Percentiles rank a stretch among this genome's conserved stretches.
These are phyloP conservation scores for Diplodia sapinea DNA, from an alignment of 2,329 filamentous ascomycete species.

Conservation along the genomic window DNA sequence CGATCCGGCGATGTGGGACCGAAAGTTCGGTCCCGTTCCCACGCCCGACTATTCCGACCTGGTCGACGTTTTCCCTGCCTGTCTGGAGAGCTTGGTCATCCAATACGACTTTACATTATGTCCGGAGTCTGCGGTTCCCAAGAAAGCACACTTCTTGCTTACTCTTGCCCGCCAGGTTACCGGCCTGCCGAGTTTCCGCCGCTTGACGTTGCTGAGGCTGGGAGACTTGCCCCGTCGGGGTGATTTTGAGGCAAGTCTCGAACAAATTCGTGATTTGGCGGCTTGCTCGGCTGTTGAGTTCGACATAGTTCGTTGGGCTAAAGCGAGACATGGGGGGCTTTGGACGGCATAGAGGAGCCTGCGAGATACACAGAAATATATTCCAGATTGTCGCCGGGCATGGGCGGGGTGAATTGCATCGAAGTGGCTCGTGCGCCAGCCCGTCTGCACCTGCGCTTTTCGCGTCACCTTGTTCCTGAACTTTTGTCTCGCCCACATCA, in stretches of 20 bases:
- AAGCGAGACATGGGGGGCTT: background rate
- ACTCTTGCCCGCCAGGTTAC: background rate
- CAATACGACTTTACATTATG: background rate
- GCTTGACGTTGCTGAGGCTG: background rate
- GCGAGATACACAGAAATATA: too few relatives aligned
- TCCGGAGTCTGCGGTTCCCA: background rate
- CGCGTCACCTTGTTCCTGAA: background rate
- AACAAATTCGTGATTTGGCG: background rate
- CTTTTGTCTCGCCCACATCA: background rate
- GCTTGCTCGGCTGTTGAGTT: background rate
- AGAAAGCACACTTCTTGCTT: background rate
- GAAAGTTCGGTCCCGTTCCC: background rate
- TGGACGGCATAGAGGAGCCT: background rate
- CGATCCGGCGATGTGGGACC: background rate
- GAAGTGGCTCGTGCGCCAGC: background rate
- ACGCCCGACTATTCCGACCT: background rate
- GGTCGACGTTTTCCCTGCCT: background rate
- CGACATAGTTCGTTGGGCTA: background rate
- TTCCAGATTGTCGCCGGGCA: too few relatives aligned
- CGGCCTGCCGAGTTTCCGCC: background rate
- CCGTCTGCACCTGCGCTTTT: background rate
- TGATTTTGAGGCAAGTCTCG: background rate
- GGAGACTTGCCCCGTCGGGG: background rate
- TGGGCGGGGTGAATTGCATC: background rate
- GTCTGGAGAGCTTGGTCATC: conserved; percentile 4